A percentile compares a stretch with the other conserved stretches of the same genome.
These are phyloP conservation scores for Murraya paniculata DNA, from an alignment of 345 rosid species.

Conservation along the genomic window DNA sequence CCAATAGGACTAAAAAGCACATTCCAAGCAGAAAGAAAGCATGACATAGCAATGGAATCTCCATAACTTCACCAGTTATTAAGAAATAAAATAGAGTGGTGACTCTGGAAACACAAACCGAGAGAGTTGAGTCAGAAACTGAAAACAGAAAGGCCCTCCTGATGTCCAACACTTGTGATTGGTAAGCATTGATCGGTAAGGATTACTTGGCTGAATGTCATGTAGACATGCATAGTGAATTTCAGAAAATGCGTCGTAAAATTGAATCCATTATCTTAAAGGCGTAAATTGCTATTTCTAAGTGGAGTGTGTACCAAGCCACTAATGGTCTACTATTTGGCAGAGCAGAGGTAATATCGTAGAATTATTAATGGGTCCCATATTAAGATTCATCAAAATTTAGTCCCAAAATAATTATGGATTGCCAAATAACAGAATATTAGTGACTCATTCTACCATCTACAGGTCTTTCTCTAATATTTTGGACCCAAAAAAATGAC, in stretches of 20 bases:
- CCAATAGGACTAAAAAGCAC: conserved; percentile 14
- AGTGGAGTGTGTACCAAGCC: no score
- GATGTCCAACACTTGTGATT: background rate
- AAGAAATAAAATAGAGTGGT: background rate
- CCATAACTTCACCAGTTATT: conserved; percentile 13
- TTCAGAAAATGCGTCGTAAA: background rate
- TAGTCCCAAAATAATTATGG: no score
- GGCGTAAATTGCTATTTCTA: no score
- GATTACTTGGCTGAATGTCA: background rate
- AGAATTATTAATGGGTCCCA: no score
- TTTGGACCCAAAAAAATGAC: background rate
- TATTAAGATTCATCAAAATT: no score
- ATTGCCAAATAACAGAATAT: no score
- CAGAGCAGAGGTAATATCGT: no score
- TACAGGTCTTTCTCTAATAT: background rate
- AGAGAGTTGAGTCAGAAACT: background rate
- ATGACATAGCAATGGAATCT: conserved; percentile 6
- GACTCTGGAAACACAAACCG: background rate
- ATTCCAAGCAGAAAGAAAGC: conserved; percentile 9
- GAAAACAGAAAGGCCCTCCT: background rate
- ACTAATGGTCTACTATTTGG: no score
- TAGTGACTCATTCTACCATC: no score
- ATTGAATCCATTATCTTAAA: background rate
- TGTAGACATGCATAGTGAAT: background rate
- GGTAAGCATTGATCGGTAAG: background rate